Conservation (phyloP, 192 early-diverging fungal species). For the Gaertneriomyces sp. region DNA sequence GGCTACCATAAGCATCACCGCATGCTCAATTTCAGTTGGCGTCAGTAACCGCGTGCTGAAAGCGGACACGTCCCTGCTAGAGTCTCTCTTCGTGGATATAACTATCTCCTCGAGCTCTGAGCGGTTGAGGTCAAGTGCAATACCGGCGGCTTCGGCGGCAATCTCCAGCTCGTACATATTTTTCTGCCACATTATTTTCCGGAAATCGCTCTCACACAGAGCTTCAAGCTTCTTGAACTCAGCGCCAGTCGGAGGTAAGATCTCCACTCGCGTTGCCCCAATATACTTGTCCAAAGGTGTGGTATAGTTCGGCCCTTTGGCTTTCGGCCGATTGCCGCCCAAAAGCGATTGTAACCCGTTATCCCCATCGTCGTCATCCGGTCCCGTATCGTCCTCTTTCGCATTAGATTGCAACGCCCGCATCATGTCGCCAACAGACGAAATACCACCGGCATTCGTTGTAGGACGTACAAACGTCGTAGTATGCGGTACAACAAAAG, state of each 20-base stretch:
- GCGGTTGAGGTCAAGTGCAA: not conserved
- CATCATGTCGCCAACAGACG: not conserved
- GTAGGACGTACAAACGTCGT: not conserved
- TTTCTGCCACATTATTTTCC: not conserved
- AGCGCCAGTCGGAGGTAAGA: not conserved
- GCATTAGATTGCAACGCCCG: not conserved
- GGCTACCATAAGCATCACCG: too few relatives aligned
- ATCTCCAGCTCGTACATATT: not conserved
- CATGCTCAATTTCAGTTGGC: not conserved
- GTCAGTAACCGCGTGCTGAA: not conserved
- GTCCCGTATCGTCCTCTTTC: not conserved
- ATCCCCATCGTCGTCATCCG: not conserved
- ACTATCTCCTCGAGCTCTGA: not conserved
- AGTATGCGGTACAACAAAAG: not conserved
- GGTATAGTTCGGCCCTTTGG: not conserved
- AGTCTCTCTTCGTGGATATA: not conserved
- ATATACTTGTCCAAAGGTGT: constrained; percentile 3
- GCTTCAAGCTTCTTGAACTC: not conserved
- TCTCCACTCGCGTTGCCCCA: not conserved
- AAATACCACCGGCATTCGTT: not conserved
- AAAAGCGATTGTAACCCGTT: not conserved
- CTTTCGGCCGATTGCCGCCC: not conserved
- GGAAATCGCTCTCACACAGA: not conserved
- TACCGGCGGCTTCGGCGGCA: not conserved
- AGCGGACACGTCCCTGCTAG: not conserved